These are phyloP conservation scores for Pleurotus djamor DNA, from an alignment of 768 basidiomycete genomes.

Conservation along the genomic window DNA sequence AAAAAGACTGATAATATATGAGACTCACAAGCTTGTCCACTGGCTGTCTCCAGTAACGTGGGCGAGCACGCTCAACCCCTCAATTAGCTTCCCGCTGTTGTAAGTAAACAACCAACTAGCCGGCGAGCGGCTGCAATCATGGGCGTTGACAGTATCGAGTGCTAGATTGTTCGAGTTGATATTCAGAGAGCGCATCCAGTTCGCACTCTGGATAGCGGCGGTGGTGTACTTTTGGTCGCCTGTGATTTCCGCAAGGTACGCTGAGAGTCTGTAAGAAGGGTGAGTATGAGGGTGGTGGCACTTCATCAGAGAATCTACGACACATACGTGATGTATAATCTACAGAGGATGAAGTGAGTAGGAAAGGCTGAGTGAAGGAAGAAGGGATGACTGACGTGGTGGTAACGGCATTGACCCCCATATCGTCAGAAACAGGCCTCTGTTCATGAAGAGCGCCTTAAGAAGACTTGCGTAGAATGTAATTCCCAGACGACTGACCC, in stretches of 20 bases:
- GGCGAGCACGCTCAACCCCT: constrained; percentile 44
- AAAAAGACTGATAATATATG: background rate
- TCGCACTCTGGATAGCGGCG: constrained; percentile 43
- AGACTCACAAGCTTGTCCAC: constrained; percentile 39
- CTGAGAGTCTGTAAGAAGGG: constrained; percentile 35
- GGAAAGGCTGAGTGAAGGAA: constrained; percentile 4
- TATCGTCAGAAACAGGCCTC: constrained; percentile 41
- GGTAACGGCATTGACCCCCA: constrained; percentile 45
- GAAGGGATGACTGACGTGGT: constrained; percentile 35
- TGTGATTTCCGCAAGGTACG: constrained; percentile 45
- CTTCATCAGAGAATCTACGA: background rate
- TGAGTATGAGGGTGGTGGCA: background rate
- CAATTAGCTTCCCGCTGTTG: constrained; percentile 52
- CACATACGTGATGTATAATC: constrained; percentile 37
- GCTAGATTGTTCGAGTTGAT: constrained; percentile 38
- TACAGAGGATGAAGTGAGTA: constrained; percentile 8
- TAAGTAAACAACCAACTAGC: constrained; percentile 50
- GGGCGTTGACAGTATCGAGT: constrained; percentile 44
- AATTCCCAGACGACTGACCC: constrained; percentile 28
- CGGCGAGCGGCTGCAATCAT: constrained; percentile 45
- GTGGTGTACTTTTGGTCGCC: constrained; percentile 39
- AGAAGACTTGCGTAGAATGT: background rate
- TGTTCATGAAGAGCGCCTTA: constrained; percentile 11
- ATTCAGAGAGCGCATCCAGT: constrained; percentile 47
- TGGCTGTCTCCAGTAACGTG: constrained; percentile 36